phyloP scores from a whole-genome alignment of 2,329 filamentous ascomycete species.

The Epicoccum sorghinum region DNA sequence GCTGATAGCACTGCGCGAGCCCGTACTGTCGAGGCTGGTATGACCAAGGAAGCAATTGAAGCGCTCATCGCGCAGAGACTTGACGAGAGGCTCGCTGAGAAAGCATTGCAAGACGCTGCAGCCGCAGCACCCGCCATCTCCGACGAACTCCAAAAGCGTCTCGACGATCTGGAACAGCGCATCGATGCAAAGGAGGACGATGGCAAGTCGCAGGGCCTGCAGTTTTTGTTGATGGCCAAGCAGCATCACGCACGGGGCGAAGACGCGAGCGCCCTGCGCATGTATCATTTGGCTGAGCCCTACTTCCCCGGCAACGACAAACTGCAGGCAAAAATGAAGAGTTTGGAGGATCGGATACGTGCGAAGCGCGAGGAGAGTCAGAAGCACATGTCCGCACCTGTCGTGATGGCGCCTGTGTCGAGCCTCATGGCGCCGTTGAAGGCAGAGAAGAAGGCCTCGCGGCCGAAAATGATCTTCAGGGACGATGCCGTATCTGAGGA shows the following conservation, averaged over 20 bases:
- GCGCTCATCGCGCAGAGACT: constrained; percentile 92
- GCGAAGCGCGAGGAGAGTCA: constrained; percentile 44
- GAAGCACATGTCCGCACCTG: constrained; percentile 23
- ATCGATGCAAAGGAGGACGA: constrained; percentile 76
- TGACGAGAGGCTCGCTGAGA: constrained; percentile 83
- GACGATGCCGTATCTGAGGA: constrained; percentile 42
- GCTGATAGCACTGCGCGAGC: constrained; percentile 42
- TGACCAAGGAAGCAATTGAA: constrained; percentile 75
- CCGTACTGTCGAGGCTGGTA: constrained; percentile 39
- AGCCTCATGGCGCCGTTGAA: constrained; percentile 47
- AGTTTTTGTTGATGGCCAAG: constrained; percentile 86
- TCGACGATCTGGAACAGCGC: constrained; percentile 85
- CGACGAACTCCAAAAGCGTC: constrained; percentile 77
- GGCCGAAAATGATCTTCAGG: constrained; percentile 11
- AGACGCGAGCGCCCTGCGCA: constrained; percentile 75
- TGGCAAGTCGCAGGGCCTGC: constrained; percentile 78
- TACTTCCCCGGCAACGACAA: constrained; percentile 88
- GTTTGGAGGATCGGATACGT: constrained; percentile 58
- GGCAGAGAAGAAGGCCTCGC: constrained; percentile 26
- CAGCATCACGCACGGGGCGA: constrained; percentile 87
- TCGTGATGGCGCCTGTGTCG: constrained; percentile 16
- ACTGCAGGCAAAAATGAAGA: constrained; percentile 63
- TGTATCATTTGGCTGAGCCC: constrained; percentile 83
- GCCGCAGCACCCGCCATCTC: constrained; percentile 61
- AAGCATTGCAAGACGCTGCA: constrained; percentile 64